These are phyloP conservation scores for Diaporthe batatas DNA, from an alignment of 2,329 filamentous ascomycete species.

Conservation along the genomic window DNA sequence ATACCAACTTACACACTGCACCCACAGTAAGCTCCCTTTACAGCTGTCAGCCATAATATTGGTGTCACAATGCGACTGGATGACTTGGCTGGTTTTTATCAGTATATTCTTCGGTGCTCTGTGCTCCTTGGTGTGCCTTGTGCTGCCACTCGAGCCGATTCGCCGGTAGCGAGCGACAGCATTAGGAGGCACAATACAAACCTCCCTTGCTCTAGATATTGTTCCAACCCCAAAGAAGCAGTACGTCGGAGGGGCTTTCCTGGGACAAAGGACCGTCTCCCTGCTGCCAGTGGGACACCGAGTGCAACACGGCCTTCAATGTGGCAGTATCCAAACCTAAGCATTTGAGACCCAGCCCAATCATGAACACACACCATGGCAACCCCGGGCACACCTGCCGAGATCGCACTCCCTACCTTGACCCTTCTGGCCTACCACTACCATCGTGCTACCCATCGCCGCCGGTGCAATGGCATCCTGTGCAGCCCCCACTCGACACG, in stretches of 20 bases:
- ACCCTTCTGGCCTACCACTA: constrained; percentile 27
- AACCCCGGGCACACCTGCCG: constrained; percentile 9
- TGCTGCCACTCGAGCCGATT: background rate
- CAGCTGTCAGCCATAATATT: background rate
- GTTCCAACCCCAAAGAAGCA: background rate
- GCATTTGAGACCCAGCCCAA: too few species aligned
- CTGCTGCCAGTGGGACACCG: background rate
- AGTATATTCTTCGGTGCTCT: background rate
- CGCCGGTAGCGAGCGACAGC: background rate
- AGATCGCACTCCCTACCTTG: constrained; percentile 25
- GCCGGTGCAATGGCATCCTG: constrained; percentile 37
- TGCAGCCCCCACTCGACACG: constrained; percentile 39
- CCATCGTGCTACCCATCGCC: constrained; percentile 36
- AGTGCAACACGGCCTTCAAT: background rate
- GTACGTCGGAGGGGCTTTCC: background rate
- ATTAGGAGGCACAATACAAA: constrained; percentile 35
- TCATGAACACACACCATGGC: constrained; percentile 33
- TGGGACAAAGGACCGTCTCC: constrained; percentile 4
- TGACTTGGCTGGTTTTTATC: background rate
- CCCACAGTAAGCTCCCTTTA: too few species aligned
- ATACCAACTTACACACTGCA: background rate
- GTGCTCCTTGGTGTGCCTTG: background rate
- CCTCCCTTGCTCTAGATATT: background rate
- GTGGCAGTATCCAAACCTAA: background rate
- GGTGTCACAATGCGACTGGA: background rate